Base-by-base conservation (phyloP, 768 basidiomycete genomes). In the Grammothele lineata region DNA sequence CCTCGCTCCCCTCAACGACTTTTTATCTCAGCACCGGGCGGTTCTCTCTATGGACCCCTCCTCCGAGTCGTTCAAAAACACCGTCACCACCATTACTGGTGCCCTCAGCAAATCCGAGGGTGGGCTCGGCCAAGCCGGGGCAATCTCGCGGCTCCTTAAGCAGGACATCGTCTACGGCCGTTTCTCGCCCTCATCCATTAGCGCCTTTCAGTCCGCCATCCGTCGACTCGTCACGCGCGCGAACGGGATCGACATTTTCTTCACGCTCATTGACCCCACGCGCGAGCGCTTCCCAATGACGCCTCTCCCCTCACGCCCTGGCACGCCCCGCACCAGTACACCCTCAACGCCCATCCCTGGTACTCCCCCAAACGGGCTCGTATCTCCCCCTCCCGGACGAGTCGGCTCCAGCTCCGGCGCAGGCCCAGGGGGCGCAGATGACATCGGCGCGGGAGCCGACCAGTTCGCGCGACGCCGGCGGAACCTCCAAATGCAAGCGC, bases 171-270 rank as follows among this genome's bases (percentile, higher is more conserved):
- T 80, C 12, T 85, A 76, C 56, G 70, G 70, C 1, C 73, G 83
- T 2, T 83, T 83, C 57, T 67, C 75, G 0, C 84, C 85, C 0
- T 60, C 57, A 2, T 83, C 85, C 57, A 80, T 82, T 40, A 53
- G 57, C 0, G 59, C 62, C 3, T 69, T 89, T 17, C 81, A 84
- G 44, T 57, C 63, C 19, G 57, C 75, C 6, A 68, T 70, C 14
- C 68, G 80, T 35, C 66, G 76, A 3, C 68, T 86, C 51, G 71
- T 74, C 4, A 78, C 76, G 10, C 68, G 80, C 7, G 74, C 76
- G n/a, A 71, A 81, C 51, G 86, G 86, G 15, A 70, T 87, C 72
- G 67, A 63, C 17, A 61, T 76, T 32, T 87, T 84, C 57, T 87
- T 83, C 50, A 63, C 62, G 0, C 58, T 87, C n/a, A 73, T 85